Base-by-base conservation (phyloP, 495 filamentous ascomycete species). In the Penicillium antarcticum region DNA sequence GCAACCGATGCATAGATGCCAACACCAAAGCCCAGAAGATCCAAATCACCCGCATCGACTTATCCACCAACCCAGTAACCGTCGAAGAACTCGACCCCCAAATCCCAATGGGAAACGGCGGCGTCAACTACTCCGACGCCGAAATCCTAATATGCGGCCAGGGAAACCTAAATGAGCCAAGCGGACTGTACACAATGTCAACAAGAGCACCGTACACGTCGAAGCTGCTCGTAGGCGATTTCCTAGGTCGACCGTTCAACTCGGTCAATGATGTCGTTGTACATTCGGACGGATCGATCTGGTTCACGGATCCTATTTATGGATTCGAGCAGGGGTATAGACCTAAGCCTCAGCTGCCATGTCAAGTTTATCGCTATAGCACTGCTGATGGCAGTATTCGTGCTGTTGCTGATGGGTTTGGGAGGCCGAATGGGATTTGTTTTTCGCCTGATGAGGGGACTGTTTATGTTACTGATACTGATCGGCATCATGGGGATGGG, bases 241-340 rank as follows among this genome's bases (percentile, higher is more conserved):
- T 73, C 55, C 71, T 77, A 38, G 80, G 81, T 14, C 74, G 80
- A 17, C 77, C 78, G 24, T 85, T 86, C 65, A 85, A 82, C 53
- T 80, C 78, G 11, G 67, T 83, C 19, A 85, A 84, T 48, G 82
- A 87, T 59, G 71, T 79, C 0, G 69, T 74, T 5, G 69, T 85
- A 43, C 62, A 67, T 39, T 71, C 71, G 1, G 83, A 81, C 55
- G 75, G 77, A 5, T 72, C 77, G 13, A 66, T 87, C 26, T 87
- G 83, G 70, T 85, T 86, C 51, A 87, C 82, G 1, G 82, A 87
- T 59, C 80, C 81, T 1, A 72, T 69, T n/a, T 87, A 86, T 51
- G 82, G 82, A 8, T 71, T 70, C 44, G 70, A 81, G 31, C 78
- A 85, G 52, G 75, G 80, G 5, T 84, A 80, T 64, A 70, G 82